Percentiles rank a stretch among this genome's conserved stretches.
Evolutionary conservation across 768 basidiomycete species (phyloP).

Genomic region (Mycena belliarum): DNA sequence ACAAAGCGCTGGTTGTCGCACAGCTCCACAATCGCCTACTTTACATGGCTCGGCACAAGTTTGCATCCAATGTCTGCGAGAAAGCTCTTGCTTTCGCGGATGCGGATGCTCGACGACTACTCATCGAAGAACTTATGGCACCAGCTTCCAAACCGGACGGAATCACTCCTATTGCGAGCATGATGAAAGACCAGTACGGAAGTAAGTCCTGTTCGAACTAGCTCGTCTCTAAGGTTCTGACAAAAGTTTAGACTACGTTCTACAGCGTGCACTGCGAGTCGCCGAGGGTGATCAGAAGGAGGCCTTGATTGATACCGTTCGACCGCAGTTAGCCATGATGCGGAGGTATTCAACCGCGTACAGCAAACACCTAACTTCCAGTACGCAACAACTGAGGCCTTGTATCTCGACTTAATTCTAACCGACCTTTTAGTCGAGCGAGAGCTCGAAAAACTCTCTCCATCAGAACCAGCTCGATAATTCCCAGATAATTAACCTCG

Average conservation of each 20-base stretch:
- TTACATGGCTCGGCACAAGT: constrained; percentile 83
- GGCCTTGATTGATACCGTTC: constrained; percentile 58
- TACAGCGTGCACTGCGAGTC: constrained; percentile 73
- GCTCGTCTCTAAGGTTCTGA: neutral
- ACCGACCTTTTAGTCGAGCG: constrained; percentile 58
- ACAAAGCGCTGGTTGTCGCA: constrained; percentile 64
- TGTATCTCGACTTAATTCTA: constrained; percentile 1
- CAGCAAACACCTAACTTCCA: constrained; percentile 79
- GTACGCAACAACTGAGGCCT: constrained; percentile 45
- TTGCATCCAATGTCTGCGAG: constrained; percentile 95
- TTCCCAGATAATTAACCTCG: constrained; percentile 26
- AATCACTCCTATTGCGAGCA: constrained; percentile 63
- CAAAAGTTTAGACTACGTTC: constrained; percentile 68
- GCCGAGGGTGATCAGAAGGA: constrained; percentile 76
- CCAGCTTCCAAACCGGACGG: constrained; percentile 57
- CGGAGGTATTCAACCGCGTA: constrained; percentile 71
- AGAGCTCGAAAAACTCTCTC: constrained; percentile 55
- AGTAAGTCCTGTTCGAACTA: constrained; percentile 53
- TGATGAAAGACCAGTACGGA: constrained; percentile 89
- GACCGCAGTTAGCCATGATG: constrained; percentile 69
- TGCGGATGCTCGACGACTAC: constrained; percentile 57
- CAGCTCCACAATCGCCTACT: constrained; percentile 79
- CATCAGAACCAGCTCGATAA: constrained; percentile 23
- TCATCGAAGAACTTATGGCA: constrained; percentile 83
- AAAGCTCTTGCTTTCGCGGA: constrained; percentile 77